phyloP scores from a whole-genome alignment of 305 asterid genomes.

The Rubia peregrina region DNA sequence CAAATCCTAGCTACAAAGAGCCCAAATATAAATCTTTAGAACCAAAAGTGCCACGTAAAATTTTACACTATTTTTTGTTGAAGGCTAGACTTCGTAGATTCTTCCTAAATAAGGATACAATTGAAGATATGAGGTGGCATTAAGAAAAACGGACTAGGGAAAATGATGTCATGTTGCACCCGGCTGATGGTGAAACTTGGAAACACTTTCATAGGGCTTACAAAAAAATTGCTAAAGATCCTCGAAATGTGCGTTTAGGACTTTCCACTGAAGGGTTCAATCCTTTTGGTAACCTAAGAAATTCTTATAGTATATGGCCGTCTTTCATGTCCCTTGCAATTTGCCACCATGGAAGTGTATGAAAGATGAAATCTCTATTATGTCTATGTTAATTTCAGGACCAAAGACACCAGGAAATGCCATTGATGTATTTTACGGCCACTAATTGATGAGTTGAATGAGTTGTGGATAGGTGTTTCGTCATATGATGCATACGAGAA shows the following conservation, averaged over 20 bases:
- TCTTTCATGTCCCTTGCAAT: conserved; percentile 17
- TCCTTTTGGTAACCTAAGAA: conserved; percentile 13
- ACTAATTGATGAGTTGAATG: conserved; percentile 11
- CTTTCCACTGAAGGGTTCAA: not conserved
- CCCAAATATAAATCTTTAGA: not conserved
- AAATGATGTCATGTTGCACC: not conserved
- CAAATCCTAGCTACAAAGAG: not conserved
- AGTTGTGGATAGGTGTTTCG: conserved; percentile 7
- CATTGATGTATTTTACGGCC: conserved; percentile 22
- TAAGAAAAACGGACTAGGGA: not conserved
- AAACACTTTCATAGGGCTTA: not conserved
- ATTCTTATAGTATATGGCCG: conserved; percentile 16
- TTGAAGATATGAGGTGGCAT: not conserved
- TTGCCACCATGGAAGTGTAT: conserved; percentile 21
- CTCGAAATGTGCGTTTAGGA: not conserved
- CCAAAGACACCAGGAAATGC: conserved; percentile 10
- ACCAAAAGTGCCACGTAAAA: not conserved
- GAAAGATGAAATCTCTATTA: conserved; percentile 1
- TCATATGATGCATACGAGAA: not conserved
- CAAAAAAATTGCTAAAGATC: not conserved
- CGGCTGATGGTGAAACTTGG: not conserved
- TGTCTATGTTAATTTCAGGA: conserved; percentile 10
- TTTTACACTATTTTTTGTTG: not conserved
- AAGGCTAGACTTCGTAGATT: not conserved
- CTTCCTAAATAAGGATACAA: not conserved